Base-by-base conservation (phyloP, 768 basidiomycete species). In the Naganishia randhawae region DNA sequence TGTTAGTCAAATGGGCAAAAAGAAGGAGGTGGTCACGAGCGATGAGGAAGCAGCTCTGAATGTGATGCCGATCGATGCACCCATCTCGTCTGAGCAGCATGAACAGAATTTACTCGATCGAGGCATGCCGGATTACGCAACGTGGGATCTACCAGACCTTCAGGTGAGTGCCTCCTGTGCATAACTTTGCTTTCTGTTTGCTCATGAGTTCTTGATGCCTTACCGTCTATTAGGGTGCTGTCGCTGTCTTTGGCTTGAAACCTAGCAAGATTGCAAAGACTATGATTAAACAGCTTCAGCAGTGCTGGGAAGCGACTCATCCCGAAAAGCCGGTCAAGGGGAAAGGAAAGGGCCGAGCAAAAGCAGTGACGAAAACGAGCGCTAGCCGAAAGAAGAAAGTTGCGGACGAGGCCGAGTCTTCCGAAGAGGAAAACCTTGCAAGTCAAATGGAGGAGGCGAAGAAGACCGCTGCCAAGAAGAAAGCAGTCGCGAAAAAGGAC, bases 281-380 rank as follows among this genome's bases (percentile, higher is more conserved):
- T 3, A 57, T 69, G 63, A 39, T 69, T 27, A 41, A 54, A 33
- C 69, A 69, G 35, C 63, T 69, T 14, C 22, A 69, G 32, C 41
- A 37, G 31, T 69, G 69, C 50, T 69, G 69, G 69, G 42, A 29
- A 27, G 69, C 69, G 17, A 65, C 48, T 9, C 51, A 69, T 41
- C 69, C 64, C 14, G 63, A 52, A 16, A 51, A 50, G 39, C 42
- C 54, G 19, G 64, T 64, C 29, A 50, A 61, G 22, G 41, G 27
- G 25, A 67, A 45, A 31, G 55, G 55, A 35, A 57, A 55, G 61
- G 41, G 25, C 17, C 35, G 22, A 53, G 65, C 41, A 19, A 67
- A 52, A 41, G 22, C 57, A 37, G n/a, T 41, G 32, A 29, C 48
- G 41, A 50, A 52, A 33, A 37, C 61, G 50, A n/a, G 16, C 22